Evolutionary conservation across 805 yeast genomes (phyloP).

Genomic region (Phaffomyces thermotolerans): DNA sequence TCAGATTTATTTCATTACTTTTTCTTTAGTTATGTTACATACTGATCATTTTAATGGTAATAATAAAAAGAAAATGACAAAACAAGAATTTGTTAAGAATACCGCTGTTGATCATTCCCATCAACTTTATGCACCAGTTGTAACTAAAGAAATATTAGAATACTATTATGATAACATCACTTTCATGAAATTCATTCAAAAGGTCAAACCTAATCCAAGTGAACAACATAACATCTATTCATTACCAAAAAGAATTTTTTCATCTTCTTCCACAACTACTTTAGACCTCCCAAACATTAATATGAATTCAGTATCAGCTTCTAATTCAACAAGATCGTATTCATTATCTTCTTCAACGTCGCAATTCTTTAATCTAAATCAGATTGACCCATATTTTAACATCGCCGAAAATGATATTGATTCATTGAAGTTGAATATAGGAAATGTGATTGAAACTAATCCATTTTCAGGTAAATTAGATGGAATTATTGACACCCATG

Average conservation of each 20-base stretch:
- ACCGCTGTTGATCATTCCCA: slow-evolving; percentile 27
- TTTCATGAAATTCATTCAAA: slow-evolving; percentile 46
- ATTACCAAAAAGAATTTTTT: slow-evolving; percentile 19
- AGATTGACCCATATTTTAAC: slow-evolving; percentile 31
- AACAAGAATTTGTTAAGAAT: slow-evolving; percentile 50
- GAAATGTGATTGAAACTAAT: slow-evolving; percentile 4
- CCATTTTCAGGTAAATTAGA: slow-evolving; percentile 9
- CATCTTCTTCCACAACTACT: slow-evolving; percentile 20
- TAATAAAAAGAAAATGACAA: slow-evolving; percentile 62
- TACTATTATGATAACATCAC: slow-evolving; percentile 66
- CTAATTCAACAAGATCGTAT: slow-evolving; percentile 9
- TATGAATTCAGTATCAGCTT: background rate
- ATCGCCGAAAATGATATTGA: slow-evolving; percentile 24
- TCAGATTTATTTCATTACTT: slow-evolving; percentile 54
- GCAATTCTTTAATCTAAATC: slow-evolving; percentile 16
- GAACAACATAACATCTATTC: slow-evolving; percentile 8
- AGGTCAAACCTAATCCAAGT: slow-evolving; percentile 23
- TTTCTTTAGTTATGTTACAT: slow-evolving; percentile 63
- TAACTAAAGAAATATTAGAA: slow-evolving; percentile 37
- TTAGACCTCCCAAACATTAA: slow-evolving; percentile 9
- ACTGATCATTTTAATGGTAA: slow-evolving; percentile 66
- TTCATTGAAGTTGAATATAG: slow-evolving; percentile 17
- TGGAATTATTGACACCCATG: slow-evolving; percentile 7
- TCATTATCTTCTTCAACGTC: slow-evolving; percentile 22
- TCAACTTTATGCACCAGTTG: slow-evolving; percentile 20